phyloP scores from a whole-genome alignment of 2,329 filamentous ascomycete species.

The Biscogniauxia mediterranea region DNA sequence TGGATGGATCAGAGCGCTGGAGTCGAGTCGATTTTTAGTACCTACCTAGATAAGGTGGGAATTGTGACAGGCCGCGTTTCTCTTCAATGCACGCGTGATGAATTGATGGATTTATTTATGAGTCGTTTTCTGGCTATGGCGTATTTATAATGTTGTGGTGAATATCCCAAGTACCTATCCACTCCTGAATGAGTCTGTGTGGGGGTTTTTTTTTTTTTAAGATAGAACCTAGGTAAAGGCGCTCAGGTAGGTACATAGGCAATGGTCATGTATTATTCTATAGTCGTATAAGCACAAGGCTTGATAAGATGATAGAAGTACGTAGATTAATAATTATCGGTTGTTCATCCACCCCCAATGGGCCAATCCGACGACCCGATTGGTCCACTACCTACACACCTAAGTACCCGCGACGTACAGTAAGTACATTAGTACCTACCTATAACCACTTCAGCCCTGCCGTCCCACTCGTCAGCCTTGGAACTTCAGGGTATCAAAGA shows the following conservation, averaged over 20 bases:
- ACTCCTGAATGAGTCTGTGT: too few species aligned
- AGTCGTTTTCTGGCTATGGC: too few species aligned
- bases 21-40: neutral
- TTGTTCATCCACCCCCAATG: neutral
- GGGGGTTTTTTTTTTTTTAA: too few species aligned
- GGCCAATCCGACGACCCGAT: neutral
- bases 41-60: neutral
- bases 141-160: too few species aligned
- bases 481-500: neutral
- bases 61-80: neutral
- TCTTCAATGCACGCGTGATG: neutral
- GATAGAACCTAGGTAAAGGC: too few species aligned
- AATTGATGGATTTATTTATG: neutral
- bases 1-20: neutral
- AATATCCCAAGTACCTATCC: neutral
- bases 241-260: too few species aligned
- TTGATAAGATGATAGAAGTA: too few species aligned
- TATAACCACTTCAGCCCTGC: neutral
- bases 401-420: too few species aligned
- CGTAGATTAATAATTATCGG: neutral
- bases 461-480: neutral
- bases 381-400: neutral
- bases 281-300: too few species aligned
- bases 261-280: too few species aligned
- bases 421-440: neutral